phyloP scores from a whole-genome alignment of 371 early-diverging fungal species.

The Paraphysoderma sedebokerense region DNA sequence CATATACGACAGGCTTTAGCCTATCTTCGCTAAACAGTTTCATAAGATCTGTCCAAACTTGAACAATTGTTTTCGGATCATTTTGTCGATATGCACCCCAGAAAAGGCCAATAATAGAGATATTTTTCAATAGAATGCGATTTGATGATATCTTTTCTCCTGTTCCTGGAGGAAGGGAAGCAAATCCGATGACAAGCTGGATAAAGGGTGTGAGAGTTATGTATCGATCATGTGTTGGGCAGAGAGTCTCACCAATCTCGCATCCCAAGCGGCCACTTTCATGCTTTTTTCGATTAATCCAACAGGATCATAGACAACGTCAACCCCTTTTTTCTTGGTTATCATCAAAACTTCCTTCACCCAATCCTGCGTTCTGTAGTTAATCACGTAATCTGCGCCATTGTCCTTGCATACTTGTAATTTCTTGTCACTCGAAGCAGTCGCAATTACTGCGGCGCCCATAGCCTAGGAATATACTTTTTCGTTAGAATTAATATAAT shows the following conservation, averaged over 20 bases:
- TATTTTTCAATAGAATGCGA: slow-evolving; percentile 64
- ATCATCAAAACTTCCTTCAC: slow-evolving; percentile 44
- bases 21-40: slow-evolving; percentile 37
- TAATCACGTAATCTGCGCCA: slow-evolving; percentile 63
- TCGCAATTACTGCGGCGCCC: slow-evolving; percentile 74
- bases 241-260: background rate
- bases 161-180: slow-evolving; percentile 30
- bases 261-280: slow-evolving; percentile 1
- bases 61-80: slow-evolving; percentile 38
- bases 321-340: slow-evolving; percentile 47
- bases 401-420: slow-evolving; percentile 38
- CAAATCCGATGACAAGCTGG: slow-evolving; percentile 68
- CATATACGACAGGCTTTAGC: slow-evolving; percentile 50
- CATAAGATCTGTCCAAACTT: slow-evolving; percentile 56
- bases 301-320: slow-evolving; percentile 64
- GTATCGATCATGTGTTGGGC: background rate
- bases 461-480: too few relatives aligned
- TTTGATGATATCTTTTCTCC: slow-evolving; percentile 70
- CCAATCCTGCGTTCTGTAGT: slow-evolving; percentile 67
- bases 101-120: slow-evolving; percentile 44
- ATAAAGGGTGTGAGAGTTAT: background rate
- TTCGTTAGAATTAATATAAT: slow-evolving; percentile 5
- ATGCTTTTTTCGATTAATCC: slow-evolving; percentile 48
- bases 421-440: slow-evolving; percentile 57
- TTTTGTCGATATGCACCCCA: slow-evolving; percentile 61